A percentile compares a stretch with the other conserved stretches of the same genome.
Evolutionary conservation across 345 rosid genomes (phyloP).

Genomic region (Psidium guajava): DNA sequence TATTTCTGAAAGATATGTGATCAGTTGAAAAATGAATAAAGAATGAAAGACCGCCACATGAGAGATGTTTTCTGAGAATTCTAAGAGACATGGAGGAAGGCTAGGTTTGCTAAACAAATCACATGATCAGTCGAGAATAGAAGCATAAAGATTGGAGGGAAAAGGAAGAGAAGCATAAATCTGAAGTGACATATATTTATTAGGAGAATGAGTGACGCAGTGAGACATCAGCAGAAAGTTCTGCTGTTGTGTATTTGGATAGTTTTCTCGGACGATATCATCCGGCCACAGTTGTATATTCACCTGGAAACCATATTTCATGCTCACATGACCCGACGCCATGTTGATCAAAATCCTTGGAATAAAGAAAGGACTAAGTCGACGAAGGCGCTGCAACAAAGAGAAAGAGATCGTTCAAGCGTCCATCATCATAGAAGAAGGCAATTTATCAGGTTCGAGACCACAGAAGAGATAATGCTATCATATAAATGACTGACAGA

Average conservation of each 20-base stretch:
- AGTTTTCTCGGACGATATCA: neutral
- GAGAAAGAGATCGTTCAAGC: slow-evolving; percentile 4
- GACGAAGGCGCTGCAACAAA: slow-evolving; percentile 58
- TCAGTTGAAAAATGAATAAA: neutral
- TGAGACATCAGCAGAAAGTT: neutral
- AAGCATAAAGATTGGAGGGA: neutral
- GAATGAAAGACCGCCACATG: neutral
- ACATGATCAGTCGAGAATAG: neutral
- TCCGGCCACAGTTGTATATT: neutral
- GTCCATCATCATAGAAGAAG: neutral
- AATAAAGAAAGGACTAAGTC: slow-evolving; percentile 92
- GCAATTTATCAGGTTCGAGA: neutral
- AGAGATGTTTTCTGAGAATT: neutral
- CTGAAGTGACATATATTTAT: neutral
- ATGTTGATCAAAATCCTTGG: slow-evolving; percentile 91
- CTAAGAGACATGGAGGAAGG: neutral
- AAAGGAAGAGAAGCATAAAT: neutral
- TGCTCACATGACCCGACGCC: slow-evolving; percentile 98
- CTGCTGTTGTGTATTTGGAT: neutral
- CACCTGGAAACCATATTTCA: slow-evolving; percentile 94
- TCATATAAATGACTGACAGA: neutral
- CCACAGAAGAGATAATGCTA: neutral
- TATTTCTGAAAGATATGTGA: neutral
- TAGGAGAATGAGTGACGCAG: neutral
- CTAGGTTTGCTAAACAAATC: neutral